Conservation (phyloP, 169 alveolate species). For the Plasmodium malariae region DNA sequence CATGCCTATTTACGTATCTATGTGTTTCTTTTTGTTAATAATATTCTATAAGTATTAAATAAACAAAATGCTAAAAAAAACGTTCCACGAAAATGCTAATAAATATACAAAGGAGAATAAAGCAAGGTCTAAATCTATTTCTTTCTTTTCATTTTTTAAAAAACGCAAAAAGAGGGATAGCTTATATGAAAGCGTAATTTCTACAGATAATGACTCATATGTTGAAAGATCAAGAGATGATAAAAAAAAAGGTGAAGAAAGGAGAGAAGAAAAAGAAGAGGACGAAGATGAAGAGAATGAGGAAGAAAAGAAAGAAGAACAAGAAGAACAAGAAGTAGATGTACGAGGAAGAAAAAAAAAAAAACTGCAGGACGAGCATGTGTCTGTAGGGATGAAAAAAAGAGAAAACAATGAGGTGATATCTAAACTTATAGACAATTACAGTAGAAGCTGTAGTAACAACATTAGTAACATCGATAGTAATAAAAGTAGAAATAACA, state of each 20-base stretch:
- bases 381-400: neutral
- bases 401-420: neutral
- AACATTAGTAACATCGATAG: neutral
- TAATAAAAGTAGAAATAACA: neutral
- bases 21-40: neutral
- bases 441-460: neutral
- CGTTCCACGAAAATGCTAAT: constrained; percentile 1
- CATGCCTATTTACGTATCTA: neutral
- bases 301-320: neutral
- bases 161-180: constrained; percentile 29
- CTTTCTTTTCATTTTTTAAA: constrained; percentile 52
- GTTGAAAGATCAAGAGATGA: neutral
- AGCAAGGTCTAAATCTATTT: constrained; percentile 37
- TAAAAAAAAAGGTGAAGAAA: neutral
- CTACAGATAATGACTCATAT: constrained; percentile 15
- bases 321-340: neutral
- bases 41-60: neutral
- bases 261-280: neutral
- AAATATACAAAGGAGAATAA: neutral
- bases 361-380: too few species aligned
- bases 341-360: neutral
- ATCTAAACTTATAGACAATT: too few species aligned
- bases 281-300: constrained; percentile 11
- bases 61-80: constrained; percentile 24
- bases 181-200: constrained; percentile 14